phyloP scores from a whole-genome alignment of 805 yeast species.

The Teunomyces pallodes region DNA sequence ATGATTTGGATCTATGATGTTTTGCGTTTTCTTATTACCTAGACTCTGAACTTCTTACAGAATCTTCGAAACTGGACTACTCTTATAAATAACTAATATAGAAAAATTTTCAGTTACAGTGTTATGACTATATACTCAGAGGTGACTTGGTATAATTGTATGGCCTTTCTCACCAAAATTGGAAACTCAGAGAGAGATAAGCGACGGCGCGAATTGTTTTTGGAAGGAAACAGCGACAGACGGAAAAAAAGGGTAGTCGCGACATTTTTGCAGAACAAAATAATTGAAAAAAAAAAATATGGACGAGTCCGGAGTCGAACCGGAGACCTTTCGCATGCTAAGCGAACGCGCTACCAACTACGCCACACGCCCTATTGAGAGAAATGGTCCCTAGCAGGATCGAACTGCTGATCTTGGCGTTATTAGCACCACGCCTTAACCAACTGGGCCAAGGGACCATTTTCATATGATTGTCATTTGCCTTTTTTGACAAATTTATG shows the following conservation, averaged over 20 bases:
- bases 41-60: too few relatives aligned
- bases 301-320: slow-evolving; percentile 79
- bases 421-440: slow-evolving; percentile 54
- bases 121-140: not conserved
- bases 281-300: slow-evolving; percentile 29
- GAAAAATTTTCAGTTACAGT: slow-evolving; percentile 2
- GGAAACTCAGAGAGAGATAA: slow-evolving; percentile 10
- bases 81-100: not conserved
- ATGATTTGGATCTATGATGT: too few relatives aligned
- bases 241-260: not conserved
- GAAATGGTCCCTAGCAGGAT: slow-evolving; percentile 79
- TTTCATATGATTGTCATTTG: not conserved
- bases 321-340: slow-evolving; percentile 79
- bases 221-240: slow-evolving; percentile 1
- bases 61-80: not conserved
- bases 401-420: slow-evolving; percentile 79
- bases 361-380: slow-evolving; percentile 65
- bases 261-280: slow-evolving; percentile 1
- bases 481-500: not conserved
- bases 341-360: slow-evolving; percentile 81
- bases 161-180: not conserved
- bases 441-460: slow-evolving; percentile 54
- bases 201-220: slow-evolving; percentile 2
- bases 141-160: not conserved
- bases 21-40: too few relatives aligned